Base-by-base conservation (phyloP, 345 rosid species). In the Tarenaya hassleriana region DNA sequence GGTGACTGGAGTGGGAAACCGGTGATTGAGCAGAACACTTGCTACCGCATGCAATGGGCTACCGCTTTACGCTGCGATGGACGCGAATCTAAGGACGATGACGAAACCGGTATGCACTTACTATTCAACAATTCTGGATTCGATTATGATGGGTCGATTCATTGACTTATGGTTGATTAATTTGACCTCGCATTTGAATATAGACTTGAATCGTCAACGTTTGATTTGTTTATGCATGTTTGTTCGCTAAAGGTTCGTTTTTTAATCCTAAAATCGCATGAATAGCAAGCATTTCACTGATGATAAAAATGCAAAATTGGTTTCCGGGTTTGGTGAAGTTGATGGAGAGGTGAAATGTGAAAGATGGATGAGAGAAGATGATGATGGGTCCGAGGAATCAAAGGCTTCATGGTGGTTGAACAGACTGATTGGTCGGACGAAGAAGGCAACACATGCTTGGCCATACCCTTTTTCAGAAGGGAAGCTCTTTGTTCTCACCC, bases 1-100 rank as follows among this genome's bases (percentile, higher is more conserved):
- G 97, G 97, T 44, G 97, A 88, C 62, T 84, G 94, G 86, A 84
- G 95, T 55, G 81, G 75, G 18, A 73, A 68, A 68, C 91, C 97
- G 17, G 88, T 84, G 46, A 88, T 88, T 64, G 97, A 88, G 68
- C 95, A 77, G 70, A 88, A 88, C 63, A 88, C 97, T 60, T 88
- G 97, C 46, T 88, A 84, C 47, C 67, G 91, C 58, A 82, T 82
- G 91, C 95, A 88, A 65, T 84, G 95, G 95, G 95, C 91, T 0
- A 51, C 73, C 8, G 82, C 91, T 9, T 68, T 72, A 67, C 75
- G 94, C 8, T 88, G 95, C 46, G 88, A 88, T 57, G 91, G 96
- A 5, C 77, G 88, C 86, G 73, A 68, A 49, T 82, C 96, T 39
- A 75, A 66, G 61, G 80, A 80, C 21, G 84, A 82, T 52, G 96